Base-by-base conservation (phyloP, 495 filamentous ascomycete genomes). In the Aspergillus sparsus region DNA sequence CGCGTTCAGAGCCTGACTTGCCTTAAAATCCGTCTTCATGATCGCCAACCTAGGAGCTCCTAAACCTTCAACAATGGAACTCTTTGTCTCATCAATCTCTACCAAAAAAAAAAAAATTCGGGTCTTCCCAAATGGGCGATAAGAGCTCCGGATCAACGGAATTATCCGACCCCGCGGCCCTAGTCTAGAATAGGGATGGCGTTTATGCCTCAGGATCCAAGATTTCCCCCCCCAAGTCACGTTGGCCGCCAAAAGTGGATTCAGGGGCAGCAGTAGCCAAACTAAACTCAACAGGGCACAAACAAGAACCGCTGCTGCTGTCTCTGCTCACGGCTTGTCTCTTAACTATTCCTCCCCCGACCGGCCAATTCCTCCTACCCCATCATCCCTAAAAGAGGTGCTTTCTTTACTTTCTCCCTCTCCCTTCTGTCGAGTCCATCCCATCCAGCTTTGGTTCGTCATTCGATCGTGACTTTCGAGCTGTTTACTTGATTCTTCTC, bases 1-100 rank as follows among this genome's bases (percentile, higher is more conserved):
- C n/a, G 3, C n/a, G 12, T 21, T 1, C 6, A 11, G 9, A 27
- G 21, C 7, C 13, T 35, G 18, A 64, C 75, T 27, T 65, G 93
- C 91, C 83, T 91, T 92, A 69, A 93, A 97, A 74, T 96, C 91
- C 33, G 91, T 96, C 88, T 96, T 97, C 92, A 97, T 97, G 66
- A 72, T 89, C 71, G 68, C 67, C 60, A 68, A 66, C 62, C 65
- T 62, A 65, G 58, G 51, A 27, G 21, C 49, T 50, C 49, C 56
- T 46, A 31, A 47, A 49, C 50, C n/a, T 47, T 15, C 37, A 49
- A 41, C 49, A 50, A 53, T 49, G 49, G 34, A 57, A 42, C 45
- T 32, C 16, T 47, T 62, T 27, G 13, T 57, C 39, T 49, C 18
- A 12, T 11, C 21, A 45, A 16, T 35, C 37, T 47, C 15, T 34